These are phyloP conservation scores for Sutorius eximius DNA, from an alignment of 1,284 basidiomycete genomes.

Conservation along the genomic window DNA sequence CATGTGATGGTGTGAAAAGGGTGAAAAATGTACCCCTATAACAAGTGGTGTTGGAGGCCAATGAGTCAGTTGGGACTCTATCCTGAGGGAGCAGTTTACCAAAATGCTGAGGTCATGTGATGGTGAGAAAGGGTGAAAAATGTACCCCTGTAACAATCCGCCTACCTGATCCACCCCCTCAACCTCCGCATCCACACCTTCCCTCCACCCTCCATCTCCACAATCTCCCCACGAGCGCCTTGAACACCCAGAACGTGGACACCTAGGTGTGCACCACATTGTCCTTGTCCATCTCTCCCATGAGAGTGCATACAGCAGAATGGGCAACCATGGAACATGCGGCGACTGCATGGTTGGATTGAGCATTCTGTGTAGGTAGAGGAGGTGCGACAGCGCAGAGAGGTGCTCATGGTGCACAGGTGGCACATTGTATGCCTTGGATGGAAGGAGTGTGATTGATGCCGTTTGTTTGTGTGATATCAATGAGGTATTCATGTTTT, in stretches of 20 bases:
- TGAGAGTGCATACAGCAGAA: conserved; percentile 65
- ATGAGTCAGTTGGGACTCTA: no score
- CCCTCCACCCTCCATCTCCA: conserved; percentile 66
- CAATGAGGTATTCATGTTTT: no score
- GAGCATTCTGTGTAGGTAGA: conserved; percentile 70
- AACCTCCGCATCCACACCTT: conserved; percentile 63
- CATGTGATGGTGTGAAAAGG: no score
- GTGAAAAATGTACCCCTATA: no score
- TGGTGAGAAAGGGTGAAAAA: no score
- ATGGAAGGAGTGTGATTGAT: conserved; percentile 40
- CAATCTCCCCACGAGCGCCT: conserved; percentile 68
- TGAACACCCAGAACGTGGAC: conserved; percentile 79
- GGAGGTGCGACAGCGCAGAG: conserved; percentile 65
- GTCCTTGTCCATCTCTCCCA: conserved; percentile 58
- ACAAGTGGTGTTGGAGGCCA: no score
- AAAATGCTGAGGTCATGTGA: no score
- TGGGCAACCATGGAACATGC: conserved; percentile 63
- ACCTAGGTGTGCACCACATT: conserved; percentile 71
- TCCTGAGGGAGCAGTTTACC: no score
- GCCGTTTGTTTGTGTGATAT: no score
- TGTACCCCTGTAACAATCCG: no score
- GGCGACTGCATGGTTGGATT: conserved; percentile 72
- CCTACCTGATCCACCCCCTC: conserved; percentile 61
- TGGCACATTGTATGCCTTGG: conserved; percentile 44
- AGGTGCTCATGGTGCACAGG: conserved; percentile 58